Evolutionary conservation across 2,329 filamentous ascomycete genomes (phyloP), one percentile per base, ranked within the genome.

Genomic region (Coleophoma eucalyptorum): DNA sequence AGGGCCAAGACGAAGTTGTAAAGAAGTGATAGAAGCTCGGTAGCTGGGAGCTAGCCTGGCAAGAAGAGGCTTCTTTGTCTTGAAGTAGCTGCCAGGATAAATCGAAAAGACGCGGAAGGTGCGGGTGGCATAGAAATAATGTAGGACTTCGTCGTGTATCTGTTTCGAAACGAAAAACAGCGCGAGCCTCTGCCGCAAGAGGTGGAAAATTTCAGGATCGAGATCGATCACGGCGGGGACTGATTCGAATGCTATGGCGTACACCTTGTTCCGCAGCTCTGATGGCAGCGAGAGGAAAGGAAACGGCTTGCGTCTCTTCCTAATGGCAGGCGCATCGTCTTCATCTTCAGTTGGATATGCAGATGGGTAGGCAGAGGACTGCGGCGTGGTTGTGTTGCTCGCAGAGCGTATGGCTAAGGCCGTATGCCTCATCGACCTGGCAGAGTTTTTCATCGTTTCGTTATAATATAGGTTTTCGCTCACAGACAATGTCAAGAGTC

Each of bases 1-100:
- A 0, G 87, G 87, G 0, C 88, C 88, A 0, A 92, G 72, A 3
- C 87, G 80, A 48, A 92, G 68, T 66, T 92, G 84, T 3, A 92
- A 69, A 0, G 79, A 79, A 1, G 77, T 83, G 42, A 92, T 74
- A 43, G 71, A 76, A 15, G 72, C 70, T 33, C 86, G 79, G 64
- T 87, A 84, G 31, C 70, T 72, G 0, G 79, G 68, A 18, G 82
- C 81, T 49, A 92, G 68, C 16, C 87, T 82, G 5, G 84, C 78
- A 26, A 92, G 73, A 0, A 92, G 72, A 1, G 87, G 87, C 58
- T 81, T 81, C 69, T 89, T 89, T 31, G 83, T 84, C 69, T 89
- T 86, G 72, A 88, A 88, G 68, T 86, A 84, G 37, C 78, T 76
- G 42, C 83, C 83, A 5, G 79, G 78, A 19, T 79, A 73, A 3